Evolutionary conservation across 257 asterid species (phyloP), one percentile per base, ranked within the genome.

Genomic region (Lycium ferocissimum): DNA sequence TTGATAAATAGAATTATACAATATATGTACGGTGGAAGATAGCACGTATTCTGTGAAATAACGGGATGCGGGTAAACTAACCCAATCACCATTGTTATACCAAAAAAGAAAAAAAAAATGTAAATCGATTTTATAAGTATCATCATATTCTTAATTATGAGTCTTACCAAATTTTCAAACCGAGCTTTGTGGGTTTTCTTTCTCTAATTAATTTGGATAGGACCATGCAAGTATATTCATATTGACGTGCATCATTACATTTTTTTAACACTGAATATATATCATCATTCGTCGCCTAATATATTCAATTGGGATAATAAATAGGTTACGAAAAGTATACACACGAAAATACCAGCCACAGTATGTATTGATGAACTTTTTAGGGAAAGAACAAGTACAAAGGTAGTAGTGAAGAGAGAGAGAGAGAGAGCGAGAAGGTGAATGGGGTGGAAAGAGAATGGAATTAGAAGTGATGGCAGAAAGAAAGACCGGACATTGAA

Each of bases 371-470:
- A 69, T 76, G 82, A 76, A 51, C 26, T 51, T 49, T 76, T 51
- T 76, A 76, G 82, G 82, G 40, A 76, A 76, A 76, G 26, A 76
- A 38, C 81, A 76, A 76, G 82, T 51, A 76, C 22, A n/a, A 71
- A 71, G 79, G 56, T 71, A 0, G 15, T 51, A 51, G 56, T 51
- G 8, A 51, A 6, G 47, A 6, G 12, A 13, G 62, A 22, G 13
- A 75, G 33, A 18, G 6, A 9, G 62, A 22, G 13, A 75, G 33
- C 6, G 6, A 9, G 22, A 18, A 6, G 63, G 63, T 57, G 63
- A 57, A 14, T 5, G 63, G 20, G 22, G 22, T 58, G 10, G 62
- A 14, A 14, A 56, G 62, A 45, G 80, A 72, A 72, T 43, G 58
- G 59, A 73, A 76, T 76, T 76, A 51, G 45, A 51, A 76, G 81